Evolutionary conservation across 305 asterid genomes (phyloP), one percentile per base, ranked within the genome.

Genomic region (Solanum hybrid): DNA sequence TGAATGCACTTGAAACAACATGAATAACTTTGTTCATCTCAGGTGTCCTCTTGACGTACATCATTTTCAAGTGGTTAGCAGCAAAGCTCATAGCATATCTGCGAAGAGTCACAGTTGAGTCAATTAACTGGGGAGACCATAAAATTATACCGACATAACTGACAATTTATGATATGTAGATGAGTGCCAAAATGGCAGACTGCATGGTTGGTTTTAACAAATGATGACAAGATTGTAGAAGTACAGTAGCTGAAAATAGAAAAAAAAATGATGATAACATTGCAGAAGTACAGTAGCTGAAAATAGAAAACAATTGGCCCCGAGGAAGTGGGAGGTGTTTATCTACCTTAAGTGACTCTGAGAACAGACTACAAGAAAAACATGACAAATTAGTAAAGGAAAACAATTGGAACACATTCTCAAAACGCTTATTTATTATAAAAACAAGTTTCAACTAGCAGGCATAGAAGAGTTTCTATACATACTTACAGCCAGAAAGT

Each of bases 41-140:
- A 24, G 98, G 98, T 36, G 97, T 95, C 93, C 99, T 94, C 93
- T 91, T 93, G 31, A 95, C 95, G 79, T 94, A 96, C 31, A 96
- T 88, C 88, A 77, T 95, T 91, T 95, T 95, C 95, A 98, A 89
- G 92, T 95, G 92, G 93, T 92, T 96, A 64, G 85, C 93, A 86
- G 99, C 97, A 89, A 96, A 96, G 92, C 98, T 95, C 97, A 95
- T 91, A 17, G 99, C 98, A 91, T 94, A 96, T 86, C 98, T 98
- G 98, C 93, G 91, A 69, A 88, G 86, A 78, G 85, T 40, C 36
- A 90, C 29, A 4, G 26, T 31, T 84, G 31, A 5, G 75, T 51
- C 60, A 22, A 79, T 38, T 24, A 79, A 38, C 64, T 38, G 1
- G 86, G 35, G n/a, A 79, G 86, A 38, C 86, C 32, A 36, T 78